Evolutionary conservation across 257 asterid species (phyloP).

Genomic region (Voacanga thouarsii): DNA sequence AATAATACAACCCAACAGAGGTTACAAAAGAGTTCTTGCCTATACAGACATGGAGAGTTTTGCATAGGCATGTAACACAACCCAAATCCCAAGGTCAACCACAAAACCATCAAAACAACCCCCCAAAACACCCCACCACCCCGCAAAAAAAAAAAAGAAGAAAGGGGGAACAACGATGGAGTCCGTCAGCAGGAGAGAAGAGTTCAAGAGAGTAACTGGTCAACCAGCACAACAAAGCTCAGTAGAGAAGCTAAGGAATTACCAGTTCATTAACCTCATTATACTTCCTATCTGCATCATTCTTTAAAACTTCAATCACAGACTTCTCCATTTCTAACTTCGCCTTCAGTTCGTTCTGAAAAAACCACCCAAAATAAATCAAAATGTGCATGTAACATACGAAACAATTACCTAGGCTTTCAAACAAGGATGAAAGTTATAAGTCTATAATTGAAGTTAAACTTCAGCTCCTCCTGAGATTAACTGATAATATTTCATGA

Average conservation of each 20-base stretch:
- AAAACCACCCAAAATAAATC: slow-evolving; percentile 16
- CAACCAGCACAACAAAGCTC: background rate
- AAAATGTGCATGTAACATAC: background rate
- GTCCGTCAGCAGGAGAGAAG: too few species aligned
- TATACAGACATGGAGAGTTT: background rate
- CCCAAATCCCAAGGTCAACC: background rate
- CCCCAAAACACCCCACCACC: too few species aligned
- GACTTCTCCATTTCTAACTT: slow-evolving; percentile 76
- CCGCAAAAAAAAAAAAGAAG: too few species aligned
- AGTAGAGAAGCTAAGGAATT: background rate
- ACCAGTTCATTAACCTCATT: slow-evolving; percentile 70
- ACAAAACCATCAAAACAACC: too few species aligned
- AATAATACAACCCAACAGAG: background rate
- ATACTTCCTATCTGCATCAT: slow-evolving; percentile 71
- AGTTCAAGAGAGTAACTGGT: background rate
- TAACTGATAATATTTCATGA: background rate
- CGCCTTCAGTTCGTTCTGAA: slow-evolving; percentile 65
- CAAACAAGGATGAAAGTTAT: background rate
- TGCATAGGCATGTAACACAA: background rate
- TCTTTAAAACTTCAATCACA: slow-evolving; percentile 64
- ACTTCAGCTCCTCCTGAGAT: background rate
- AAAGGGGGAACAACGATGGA: too few species aligned
- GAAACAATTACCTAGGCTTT: too few species aligned
- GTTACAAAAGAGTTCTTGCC: background rate
- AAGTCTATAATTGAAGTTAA: background rate